Evolutionary conservation across 129 eudicot species (phyloP), one percentile per base, ranked within the genome.

Genomic region (Sambucus nigra): DNA sequence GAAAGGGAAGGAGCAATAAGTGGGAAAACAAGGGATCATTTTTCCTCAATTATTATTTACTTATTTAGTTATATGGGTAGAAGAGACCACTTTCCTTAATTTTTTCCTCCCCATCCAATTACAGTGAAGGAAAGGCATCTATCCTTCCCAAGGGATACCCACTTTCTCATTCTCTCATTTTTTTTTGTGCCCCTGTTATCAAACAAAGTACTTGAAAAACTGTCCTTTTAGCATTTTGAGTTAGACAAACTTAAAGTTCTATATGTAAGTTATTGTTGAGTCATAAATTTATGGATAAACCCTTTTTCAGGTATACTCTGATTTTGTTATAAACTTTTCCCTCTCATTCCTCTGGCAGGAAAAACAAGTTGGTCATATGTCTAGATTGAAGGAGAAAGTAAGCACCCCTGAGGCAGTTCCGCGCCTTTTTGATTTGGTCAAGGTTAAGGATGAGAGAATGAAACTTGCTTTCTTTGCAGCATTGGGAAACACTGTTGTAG

Each of bases 401-500:
- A 73, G 38, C 68, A 56, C 94, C 13, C 95, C 94, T 17, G 99
- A 86, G 60, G 87, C 84, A 35, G 97, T 73, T 58, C 84, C 83
- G 13, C 86, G 95, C 29, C 87, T 91, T 20, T 91, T 81, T 77
- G 99, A 91, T 61, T 68, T 91, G 64, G 59, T 91, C 23, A 79
- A 73, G 51, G 99, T 91, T 62, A 69, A 77, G 58, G 99, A 86
- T 66, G 91, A 91, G 63, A 79, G 80, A 67, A 77, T 86, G 76
- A 91, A 82, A 58, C 91, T 75, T 49, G 91, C 94, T 25, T 86
- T 91, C 67, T 91, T 62, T 77, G 94, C 93, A 53, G 86, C 88
- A 49, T 56, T 82, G 68, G 77, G 91, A 23, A 82, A 91, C 68
- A 91, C 99, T 21, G 80, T 91, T 48, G 95, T 91, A 22, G 95